Conservation (phyloP, 1,284 basidiomycete genomes). For the Malassezia psittaci region DNA sequence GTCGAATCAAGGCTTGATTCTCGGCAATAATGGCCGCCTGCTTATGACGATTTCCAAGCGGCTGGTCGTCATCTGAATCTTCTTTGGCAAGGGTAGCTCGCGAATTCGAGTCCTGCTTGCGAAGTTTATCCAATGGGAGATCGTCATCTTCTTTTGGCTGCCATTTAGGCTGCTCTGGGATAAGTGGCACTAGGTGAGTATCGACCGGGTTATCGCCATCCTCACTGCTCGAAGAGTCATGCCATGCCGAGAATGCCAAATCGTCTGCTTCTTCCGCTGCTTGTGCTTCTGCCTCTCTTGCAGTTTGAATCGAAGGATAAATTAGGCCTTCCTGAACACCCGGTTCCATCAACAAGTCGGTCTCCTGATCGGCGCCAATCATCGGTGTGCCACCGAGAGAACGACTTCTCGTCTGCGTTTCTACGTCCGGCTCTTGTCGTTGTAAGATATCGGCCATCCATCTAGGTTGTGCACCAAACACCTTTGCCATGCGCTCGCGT, state of each 20-base stretch:
- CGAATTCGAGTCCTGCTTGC: not conserved
- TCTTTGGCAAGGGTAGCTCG: not conserved
- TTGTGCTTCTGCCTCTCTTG: not conserved
- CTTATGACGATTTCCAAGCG: constrained; percentile 34
- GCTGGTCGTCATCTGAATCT: constrained; percentile 22
- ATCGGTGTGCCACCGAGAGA: not conserved
- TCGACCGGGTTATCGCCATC: not conserved
- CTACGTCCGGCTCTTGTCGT: constrained; percentile 8
- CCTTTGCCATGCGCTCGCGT: constrained; percentile 38
- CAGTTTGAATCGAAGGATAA: not conserved
- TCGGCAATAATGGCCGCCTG: constrained; percentile 46
- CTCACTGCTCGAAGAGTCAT: not conserved
- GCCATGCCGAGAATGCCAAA: constrained; percentile 5
- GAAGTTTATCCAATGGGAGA: constrained; percentile 7
- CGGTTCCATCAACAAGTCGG: not conserved
- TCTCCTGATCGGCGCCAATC: not conserved
- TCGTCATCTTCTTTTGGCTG: constrained; percentile 23
- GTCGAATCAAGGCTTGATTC: constrained; percentile 38
- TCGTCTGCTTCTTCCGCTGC: constrained; percentile 4
- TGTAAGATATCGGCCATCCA: constrained; percentile 33
- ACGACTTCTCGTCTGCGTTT: not conserved
- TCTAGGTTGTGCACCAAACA: constrained; percentile 30
- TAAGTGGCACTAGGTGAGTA: not conserved
- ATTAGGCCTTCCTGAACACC: not conserved
- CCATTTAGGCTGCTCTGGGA: constrained; percentile 6